These are phyloP conservation scores for Stephania yunnanensis DNA, from an alignment of 164 flowering plant genomes.

Conservation along the genomic window DNA sequence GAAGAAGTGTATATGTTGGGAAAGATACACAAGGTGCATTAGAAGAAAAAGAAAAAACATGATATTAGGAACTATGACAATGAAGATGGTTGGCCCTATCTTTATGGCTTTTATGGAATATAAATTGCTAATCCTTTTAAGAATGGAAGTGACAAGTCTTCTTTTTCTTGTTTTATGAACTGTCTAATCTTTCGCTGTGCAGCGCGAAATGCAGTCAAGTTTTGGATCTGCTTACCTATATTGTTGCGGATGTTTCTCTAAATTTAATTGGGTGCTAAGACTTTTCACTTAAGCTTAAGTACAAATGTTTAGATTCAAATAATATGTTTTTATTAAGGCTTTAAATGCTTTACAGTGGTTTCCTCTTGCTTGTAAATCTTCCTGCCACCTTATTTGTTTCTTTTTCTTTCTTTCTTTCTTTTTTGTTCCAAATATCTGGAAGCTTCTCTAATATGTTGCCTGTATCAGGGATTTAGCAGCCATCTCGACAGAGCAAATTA, in stretches of 20 bases:
- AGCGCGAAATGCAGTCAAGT: background rate
- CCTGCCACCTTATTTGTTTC: background rate
- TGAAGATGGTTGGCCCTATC: no score
- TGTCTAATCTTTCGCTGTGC: no score
- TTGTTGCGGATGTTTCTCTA: background rate
- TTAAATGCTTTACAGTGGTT: background rate
- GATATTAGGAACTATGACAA: no score
- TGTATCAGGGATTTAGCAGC: constrained; percentile 1
- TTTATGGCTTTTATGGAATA: no score
- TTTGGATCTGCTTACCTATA: background rate
- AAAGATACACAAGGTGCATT: background rate
- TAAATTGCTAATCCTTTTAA: no score
- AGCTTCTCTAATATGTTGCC: background rate
- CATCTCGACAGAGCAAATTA: background rate
- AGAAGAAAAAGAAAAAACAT: background rate
- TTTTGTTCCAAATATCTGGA: background rate
- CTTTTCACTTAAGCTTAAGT: background rate
- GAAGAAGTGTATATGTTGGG: background rate
- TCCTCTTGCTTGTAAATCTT: background rate
- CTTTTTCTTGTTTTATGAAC: no score
- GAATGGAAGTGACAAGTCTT: no score
- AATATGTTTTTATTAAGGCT: background rate
- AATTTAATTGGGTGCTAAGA: background rate
- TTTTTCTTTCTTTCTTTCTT: background rate
- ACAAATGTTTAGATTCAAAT: background rate